Evolutionary conservation across 2,329 filamentous ascomycete species (phyloP).

Genomic region (Boeremia exigua): DNA sequence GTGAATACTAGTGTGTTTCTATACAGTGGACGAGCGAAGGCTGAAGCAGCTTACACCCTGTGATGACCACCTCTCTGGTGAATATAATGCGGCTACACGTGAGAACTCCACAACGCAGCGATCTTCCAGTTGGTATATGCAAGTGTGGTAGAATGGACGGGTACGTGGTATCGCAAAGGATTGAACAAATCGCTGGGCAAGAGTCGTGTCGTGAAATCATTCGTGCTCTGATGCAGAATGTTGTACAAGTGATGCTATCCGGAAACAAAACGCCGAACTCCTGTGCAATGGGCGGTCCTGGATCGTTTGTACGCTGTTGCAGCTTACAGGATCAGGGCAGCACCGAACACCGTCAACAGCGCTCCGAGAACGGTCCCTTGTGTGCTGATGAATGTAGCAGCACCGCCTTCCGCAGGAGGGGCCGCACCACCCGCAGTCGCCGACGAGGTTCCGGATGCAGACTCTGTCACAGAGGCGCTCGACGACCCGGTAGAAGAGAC

Average conservation of each 20-base stretch:
- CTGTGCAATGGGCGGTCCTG: no score
- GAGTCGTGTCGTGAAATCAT: constrained; percentile 2
- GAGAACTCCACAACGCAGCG: background rate
- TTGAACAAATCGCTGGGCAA: background rate
- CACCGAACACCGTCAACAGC: constrained; percentile 16
- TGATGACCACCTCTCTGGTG: background rate
- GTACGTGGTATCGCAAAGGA: background rate
- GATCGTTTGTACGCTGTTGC: background rate
- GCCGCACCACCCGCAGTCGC: constrained; percentile 16
- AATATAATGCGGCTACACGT: background rate
- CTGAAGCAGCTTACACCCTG: background rate
- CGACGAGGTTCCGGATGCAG: constrained; percentile 2
- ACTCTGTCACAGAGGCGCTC: background rate
- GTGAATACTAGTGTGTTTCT: constrained; percentile 9
- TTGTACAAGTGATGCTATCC: background rate
- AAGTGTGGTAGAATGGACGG: background rate
- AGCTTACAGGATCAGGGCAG: constrained; percentile 20
- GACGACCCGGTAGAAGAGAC: constrained; percentile 1
- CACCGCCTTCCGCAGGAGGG: constrained; percentile 20
- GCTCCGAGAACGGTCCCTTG: constrained; percentile 12
- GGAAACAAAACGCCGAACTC: background rate
- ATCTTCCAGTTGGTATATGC: background rate
- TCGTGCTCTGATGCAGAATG: background rate
- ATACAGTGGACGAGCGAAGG: background rate
- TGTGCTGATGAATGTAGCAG: constrained; percentile 4